Percentiles rank a stretch among this genome's conserved stretches.
phyloP scores from a whole-genome alignment of 1,139 yeast genomes.

The Kluyveromyces marxianus region DNA sequence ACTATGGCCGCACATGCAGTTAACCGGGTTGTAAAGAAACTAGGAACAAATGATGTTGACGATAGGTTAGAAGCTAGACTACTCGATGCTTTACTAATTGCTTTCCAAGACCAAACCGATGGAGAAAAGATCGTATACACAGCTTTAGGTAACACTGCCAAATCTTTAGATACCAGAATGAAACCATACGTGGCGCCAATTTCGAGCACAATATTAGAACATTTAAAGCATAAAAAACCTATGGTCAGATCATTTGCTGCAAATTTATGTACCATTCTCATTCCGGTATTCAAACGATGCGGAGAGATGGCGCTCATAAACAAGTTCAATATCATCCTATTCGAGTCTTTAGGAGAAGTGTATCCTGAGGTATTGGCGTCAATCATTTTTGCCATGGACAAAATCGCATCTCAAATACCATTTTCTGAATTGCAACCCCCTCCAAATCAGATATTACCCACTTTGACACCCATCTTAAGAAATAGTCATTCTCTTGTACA shows the following conservation, averaged over 20 bases:
- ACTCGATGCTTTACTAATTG: constrained; percentile 75
- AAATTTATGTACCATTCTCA: constrained; percentile 59
- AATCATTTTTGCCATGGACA: constrained; percentile 60
- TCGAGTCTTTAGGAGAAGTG: constrained; percentile 91
- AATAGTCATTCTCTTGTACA: constrained; percentile 91
- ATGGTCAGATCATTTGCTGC: constrained; percentile 82
- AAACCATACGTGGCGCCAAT: constrained; percentile 72
- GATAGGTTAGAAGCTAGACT: constrained; percentile 58
- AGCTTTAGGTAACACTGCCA: constrained; percentile 60
- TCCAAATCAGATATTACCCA: constrained; percentile 72
- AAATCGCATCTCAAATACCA: constrained; percentile 46
- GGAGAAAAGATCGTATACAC: constrained; percentile 49
- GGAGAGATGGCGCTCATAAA: constrained; percentile 55
- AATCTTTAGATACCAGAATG: constrained; percentile 61
- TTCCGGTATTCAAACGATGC: constrained; percentile 62
- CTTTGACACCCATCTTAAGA: constrained; percentile 83
- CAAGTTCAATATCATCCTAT: constrained; percentile 67
- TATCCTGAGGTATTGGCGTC: constrained; percentile 93
- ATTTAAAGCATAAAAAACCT: constrained; percentile 66
- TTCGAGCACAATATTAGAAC: constrained; percentile 63
- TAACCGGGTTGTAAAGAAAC: constrained; percentile 38
- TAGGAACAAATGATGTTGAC: constrained; percentile 44
- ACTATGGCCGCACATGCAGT: constrained; percentile 73
- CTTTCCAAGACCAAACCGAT: constrained; percentile 70
- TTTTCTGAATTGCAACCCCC: constrained; percentile 53